Base-by-base conservation (phyloP, 768 basidiomycete species). In the Serendipita sp. region DNA sequence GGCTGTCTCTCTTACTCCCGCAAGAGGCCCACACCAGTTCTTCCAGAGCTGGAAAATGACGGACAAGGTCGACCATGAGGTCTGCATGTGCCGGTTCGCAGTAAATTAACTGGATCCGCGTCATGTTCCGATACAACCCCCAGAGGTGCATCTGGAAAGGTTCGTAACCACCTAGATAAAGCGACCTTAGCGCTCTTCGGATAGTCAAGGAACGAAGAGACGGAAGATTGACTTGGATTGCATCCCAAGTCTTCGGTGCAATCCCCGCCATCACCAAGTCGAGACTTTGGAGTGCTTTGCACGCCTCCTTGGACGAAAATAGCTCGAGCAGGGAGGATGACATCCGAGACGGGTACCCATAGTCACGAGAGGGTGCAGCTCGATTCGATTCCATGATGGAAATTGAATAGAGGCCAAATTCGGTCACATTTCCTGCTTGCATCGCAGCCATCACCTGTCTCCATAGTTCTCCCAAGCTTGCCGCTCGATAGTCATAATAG, bases 21-120 rank as follows among this genome's bases (percentile, higher is more conserved):
- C 56, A 60, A 28, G 56, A 28, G 24, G 56, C 56, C 56, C 56
- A 60, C 37, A 60, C 18, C 18, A 60, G 34, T 37, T 60, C 56
- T 30, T 60, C 37, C 35, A 60, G 56, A 35, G 28, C 8, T 4
- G 28, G 28, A 18, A 60, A 60, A 24, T 60, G 56, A 24, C 37
- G 56, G 18, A 60, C 56, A 18, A 60, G 10, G 28, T 34, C 28
- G 30, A 38, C 10, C 56, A 60, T 60, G 16, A 28, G 18, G 8
- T 24, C 4, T 4, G 56, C 56, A 34, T 60, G 37, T 3, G 56
- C 56, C 4, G 56, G 37, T 8, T 60, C 16, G 56, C 56, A 60
- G 16, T n/a, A n/a, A 32, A 60, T 60, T 11, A 60, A 37, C 56
- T 60, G 28, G 28, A 34, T 10, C 30, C 30, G 28, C 4, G 56